Base-by-base conservation (phyloP, 1,139 yeast species). In the Protomyces pachydermus region DNA sequence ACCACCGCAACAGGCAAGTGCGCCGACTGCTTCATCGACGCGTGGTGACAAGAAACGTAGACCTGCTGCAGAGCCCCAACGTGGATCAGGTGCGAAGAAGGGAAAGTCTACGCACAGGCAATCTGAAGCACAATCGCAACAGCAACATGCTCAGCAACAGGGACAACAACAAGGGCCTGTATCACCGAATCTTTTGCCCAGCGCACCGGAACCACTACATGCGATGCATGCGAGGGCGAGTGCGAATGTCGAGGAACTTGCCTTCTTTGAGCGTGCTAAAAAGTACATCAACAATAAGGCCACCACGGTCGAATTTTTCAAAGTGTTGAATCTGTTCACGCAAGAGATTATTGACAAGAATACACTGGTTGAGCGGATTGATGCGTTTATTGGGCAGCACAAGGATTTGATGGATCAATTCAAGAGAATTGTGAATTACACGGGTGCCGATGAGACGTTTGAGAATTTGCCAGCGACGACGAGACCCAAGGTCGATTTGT, bases 261-360 rank as follows among this genome's bases (percentile, higher is more conserved):
- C 85, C 4, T 93, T 91, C 74, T 93, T 93, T 72, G 98, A 93
- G 73, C 88, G 87, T 74, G 97, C 89, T 28, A 93, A 93, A 76
- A 90, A 89, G 74, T 87, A 86, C 3, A 85, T 93, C 73, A 95
- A 95, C 39, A 89, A 88, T 75, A 91, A 90, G 74, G 96, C 88
- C 74, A 84, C 90, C 12, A 93, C 93, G 74, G 87, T 87, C 69
- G 98, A 93, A 76, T 93, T 93, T 74, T 79, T 93, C 73, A 93
- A 93, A 74, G 81, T 93, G 65, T 79, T 93, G 71, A 90, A 91
- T 71, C 78, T 95, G 70, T 95, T 84, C 71, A 87, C 97, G 1
- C 96, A 91, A 73, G 96, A 90, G 71, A 85, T 95, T 65, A 86
- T 95, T 70, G 97, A 90, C 73, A 87, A 88, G 70, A 82, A 81